phyloP scores from a whole-genome alignment of 2,329 filamentous ascomycete genomes.

The Xylariaceae sp. region DNA sequence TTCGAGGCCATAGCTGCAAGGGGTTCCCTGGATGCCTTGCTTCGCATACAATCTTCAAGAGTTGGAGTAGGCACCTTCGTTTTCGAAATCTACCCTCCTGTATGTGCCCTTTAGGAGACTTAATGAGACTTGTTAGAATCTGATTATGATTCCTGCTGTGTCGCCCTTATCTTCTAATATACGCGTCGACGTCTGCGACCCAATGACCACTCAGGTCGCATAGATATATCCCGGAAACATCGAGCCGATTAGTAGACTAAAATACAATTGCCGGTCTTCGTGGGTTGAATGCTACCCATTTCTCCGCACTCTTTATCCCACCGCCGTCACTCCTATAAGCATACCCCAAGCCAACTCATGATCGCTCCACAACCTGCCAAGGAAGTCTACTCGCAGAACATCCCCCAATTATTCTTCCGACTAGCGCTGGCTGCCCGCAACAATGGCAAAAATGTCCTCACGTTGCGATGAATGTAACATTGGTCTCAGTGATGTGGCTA shows the following conservation, averaged over 20 bases:
- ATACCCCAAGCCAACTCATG: slow-evolving; percentile 9
- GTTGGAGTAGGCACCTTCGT: neutral
- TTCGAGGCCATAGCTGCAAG: neutral
- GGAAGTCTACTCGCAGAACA: neutral
- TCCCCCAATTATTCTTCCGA: neutral
- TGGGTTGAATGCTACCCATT: neutral
- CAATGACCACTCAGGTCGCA: neutral
- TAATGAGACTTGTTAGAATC: neutral
- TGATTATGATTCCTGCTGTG: too few relatives aligned
- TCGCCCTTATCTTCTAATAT: slow-evolving; percentile 3
- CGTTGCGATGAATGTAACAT: neutral
- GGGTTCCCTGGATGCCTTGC: neutral
- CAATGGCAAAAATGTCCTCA: neutral
- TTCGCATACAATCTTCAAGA: neutral
- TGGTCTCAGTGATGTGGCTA: neutral
- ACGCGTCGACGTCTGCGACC: neutral
- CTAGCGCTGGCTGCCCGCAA: neutral
- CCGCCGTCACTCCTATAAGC: neutral
- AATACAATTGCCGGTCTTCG: slow-evolving; percentile 20
- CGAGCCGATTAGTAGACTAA: neutral
- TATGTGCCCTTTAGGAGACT: neutral
- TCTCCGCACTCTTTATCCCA: slow-evolving; percentile 16
- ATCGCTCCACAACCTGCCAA: neutral
- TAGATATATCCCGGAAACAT: neutral
- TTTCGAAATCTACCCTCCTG: neutral